A percentile compares a stretch with the other conserved stretches of the same genome.
Evolutionary conservation across 2,329 filamentous ascomycete species (phyloP).

Genomic region (Trichoderma koningiopsis): DNA sequence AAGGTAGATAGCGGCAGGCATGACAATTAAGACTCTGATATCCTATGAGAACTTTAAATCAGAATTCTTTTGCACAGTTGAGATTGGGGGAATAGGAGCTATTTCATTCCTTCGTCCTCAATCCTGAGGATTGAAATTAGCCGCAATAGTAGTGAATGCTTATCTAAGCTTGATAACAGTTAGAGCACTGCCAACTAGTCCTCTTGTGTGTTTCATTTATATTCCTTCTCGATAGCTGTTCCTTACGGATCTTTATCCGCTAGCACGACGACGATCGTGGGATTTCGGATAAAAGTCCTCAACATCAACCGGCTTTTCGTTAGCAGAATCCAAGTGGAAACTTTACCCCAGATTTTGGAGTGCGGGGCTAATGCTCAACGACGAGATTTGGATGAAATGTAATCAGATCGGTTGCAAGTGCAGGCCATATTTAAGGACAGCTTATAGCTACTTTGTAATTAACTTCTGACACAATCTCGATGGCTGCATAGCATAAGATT

Average conservation of each 20-base stretch:
- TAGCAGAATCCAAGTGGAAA: slow-evolving; percentile 5
- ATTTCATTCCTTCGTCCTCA: background rate
- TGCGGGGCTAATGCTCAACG: background rate
- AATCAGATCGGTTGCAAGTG: background rate
- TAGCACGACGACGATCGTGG: background rate
- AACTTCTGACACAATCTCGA: background rate
- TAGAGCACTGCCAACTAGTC: background rate
- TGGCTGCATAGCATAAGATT: background rate
- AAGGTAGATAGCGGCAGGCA: background rate
- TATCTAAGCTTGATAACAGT: background rate
- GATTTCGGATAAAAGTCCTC: slow-evolving; percentile 8
- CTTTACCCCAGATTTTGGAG: slow-evolving; percentile 9
- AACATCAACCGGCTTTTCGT: background rate
- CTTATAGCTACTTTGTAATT: background rate
- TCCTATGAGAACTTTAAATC: no score
- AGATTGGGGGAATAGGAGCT: background rate
- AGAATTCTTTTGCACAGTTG: background rate
- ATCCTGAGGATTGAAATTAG: background rate
- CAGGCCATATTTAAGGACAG: background rate
- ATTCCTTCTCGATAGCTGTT: background rate
- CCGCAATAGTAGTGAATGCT: background rate
- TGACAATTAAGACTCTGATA: background rate
- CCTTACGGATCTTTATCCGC: slow-evolving; percentile 2
- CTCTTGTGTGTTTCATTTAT: background rate
- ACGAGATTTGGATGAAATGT: background rate